A percentile compares a stretch with the other conserved stretches of the same genome.
These are phyloP conservation scores for Anthoceros angustus DNA, from an alignment of 225 moss, liverwort and hornwort species.

Conservation along the genomic window DNA sequence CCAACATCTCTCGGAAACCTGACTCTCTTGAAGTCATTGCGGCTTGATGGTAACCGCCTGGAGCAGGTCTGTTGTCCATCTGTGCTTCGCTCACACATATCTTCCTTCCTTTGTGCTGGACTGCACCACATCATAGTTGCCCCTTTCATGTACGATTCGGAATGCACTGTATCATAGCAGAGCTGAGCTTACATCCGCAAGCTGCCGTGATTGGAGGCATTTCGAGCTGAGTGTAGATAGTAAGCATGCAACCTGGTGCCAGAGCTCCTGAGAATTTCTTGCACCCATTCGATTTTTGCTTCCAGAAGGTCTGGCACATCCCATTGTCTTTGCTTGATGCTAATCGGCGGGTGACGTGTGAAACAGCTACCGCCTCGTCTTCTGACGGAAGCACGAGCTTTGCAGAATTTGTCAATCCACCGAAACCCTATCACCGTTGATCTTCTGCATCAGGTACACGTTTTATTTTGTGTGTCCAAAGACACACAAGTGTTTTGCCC, in stretches of 20 bases:
- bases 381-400: slow-evolving; percentile 23
- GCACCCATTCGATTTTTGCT: too few species aligned
- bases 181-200: background rate
- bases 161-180: background rate
- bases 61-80: slow-evolving; percentile 25
- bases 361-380: slow-evolving; percentile 30
- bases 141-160: background rate
- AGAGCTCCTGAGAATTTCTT: background rate
- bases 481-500: background rate
- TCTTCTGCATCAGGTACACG: slow-evolving; percentile 30
- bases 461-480: background rate
- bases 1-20: slow-evolving; percentile 35
- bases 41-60: slow-evolving; percentile 36
- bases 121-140: background rate
- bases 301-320: background rate
- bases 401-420: slow-evolving; percentile 41
- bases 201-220: background rate
- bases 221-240: background rate
- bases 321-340: background rate
- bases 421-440: slow-evolving; percentile 35
- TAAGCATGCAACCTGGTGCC: background rate
- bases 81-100: too few species aligned
- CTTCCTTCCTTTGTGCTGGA: background rate
- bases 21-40: slow-evolving; percentile 38
- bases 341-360: background rate